Conservation (phyloP, 2,329 filamentous ascomycete species). For the Aspergillus sp. region DNA sequence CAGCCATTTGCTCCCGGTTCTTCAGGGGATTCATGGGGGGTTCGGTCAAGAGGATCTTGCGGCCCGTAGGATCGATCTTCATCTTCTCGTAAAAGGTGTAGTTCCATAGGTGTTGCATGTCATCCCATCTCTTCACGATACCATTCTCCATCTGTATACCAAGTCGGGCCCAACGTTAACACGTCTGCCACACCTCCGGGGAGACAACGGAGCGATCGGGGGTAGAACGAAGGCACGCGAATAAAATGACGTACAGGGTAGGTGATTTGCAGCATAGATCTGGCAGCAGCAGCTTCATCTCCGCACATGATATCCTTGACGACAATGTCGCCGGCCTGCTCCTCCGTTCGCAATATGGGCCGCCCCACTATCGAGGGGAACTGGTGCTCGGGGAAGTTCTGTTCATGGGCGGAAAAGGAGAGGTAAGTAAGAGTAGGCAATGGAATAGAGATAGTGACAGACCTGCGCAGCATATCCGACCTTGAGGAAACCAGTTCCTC, state of each 20-base stretch:
- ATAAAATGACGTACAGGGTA: constrained; percentile 68
- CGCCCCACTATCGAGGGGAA: constrained; percentile 98
- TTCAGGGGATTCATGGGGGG: constrained; percentile 96
- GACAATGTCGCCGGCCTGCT: constrained; percentile 71
- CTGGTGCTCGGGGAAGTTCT: constrained; percentile 99
- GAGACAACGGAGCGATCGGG: constrained; percentile 2
- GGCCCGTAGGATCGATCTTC: constrained; percentile 82
- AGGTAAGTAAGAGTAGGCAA: background rate
- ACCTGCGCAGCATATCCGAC: constrained; percentile 95
- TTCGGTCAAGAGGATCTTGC: constrained; percentile 97
- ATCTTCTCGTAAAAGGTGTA: constrained; percentile 99
- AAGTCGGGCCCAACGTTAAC: constrained; percentile 22
- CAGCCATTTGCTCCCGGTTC: constrained; percentile 97
- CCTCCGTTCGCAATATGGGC: constrained; percentile 95
- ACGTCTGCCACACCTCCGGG: constrained; percentile 19
- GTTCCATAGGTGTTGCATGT: constrained; percentile 99
- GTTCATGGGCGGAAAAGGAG: constrained; percentile 17
- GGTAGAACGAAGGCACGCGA: constrained; percentile 17
- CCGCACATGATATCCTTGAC: constrained; percentile 99
- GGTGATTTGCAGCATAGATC: constrained; percentile 96
- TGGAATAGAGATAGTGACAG: constrained; percentile 27
- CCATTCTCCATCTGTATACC: constrained; percentile 87
- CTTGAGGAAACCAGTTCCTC: constrained; percentile 99
- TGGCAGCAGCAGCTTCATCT: constrained; percentile 92
- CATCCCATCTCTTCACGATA: constrained; percentile 99